Base-by-base conservation (phyloP, 768 basidiomycete species). In the Calocybe indica region DNA sequence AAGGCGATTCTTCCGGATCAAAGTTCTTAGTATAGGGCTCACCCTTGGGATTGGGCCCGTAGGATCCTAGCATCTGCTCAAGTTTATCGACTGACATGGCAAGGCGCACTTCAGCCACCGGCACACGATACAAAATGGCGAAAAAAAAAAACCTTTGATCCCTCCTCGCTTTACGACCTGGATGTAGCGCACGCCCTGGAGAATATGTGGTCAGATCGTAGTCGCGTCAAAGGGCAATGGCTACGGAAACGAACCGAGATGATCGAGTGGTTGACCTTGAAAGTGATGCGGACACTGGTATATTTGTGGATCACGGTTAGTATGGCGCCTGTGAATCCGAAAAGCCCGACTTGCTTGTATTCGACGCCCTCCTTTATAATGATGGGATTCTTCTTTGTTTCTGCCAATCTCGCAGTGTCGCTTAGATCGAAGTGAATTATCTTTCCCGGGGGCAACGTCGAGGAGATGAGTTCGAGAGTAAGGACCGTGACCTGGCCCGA, bases 21-120 rank as follows among this genome's bases (percentile, higher is more conserved):
- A 92, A 90, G 57, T 84, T 77, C 67, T 91, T 92, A 55, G 58
- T 67, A 59, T 93, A 87, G 5, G 87, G 61, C 22, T 83, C 73
- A 32, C 76, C 80, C 2, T 71, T 55, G n/a, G 82, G 71, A 47
- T 75, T 69, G 12, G 92, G 89, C 2, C 90, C 88, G 62, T 92
- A 96, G 3, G 91, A 93, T 12, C 95, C 95, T 14, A 97, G 77
- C 95, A 98, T 97, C 56, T 87, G 79, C 61, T 94, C 92, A 57
- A 90, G 63, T 64, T 87, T 95, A 67, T 95, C 95, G 58, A 95
- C 93, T 93, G 59, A 8, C 28, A 46, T 32, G 13, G 47, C 5
- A 12, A n/a, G 14, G 8, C 14, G 30, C 5, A 2, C 8, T 22
- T 15, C 41, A 31, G 28, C 28, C 13, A 43, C 30, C 14, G 13